These are phyloP conservation scores for Fusarium sp. DNA, from an alignment of 2,329 filamentous ascomycete species.

Conservation along the genomic window DNA sequence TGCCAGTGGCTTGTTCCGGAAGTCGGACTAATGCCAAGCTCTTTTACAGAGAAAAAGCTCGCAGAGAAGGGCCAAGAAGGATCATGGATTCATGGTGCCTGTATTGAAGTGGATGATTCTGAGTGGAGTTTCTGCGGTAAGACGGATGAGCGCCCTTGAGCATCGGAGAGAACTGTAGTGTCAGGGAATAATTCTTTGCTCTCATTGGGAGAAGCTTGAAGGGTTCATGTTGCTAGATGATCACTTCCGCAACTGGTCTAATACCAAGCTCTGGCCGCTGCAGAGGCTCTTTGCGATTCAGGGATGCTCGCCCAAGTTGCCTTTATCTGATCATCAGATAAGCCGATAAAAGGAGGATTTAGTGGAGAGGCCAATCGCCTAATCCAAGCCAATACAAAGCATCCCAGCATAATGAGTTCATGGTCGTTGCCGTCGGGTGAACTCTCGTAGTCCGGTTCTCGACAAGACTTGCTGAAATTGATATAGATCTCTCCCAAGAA, in stretches of 20 bases:
- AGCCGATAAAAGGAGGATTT: constrained; percentile 6
- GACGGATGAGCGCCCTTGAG: constrained; percentile 8
- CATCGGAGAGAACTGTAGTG: neutral
- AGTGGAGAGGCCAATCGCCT: neutral
- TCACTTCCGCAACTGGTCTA: constrained; percentile 5
- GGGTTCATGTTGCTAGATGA: neutral
- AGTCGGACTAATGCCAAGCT: constrained; percentile 30
- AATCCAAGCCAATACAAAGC: neutral
- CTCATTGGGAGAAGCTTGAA: neutral
- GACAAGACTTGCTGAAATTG: neutral
- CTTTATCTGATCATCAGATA: constrained; percentile 37
- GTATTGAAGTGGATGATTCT: neutral
- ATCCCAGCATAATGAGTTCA: neutral
- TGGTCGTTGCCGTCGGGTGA: neutral
- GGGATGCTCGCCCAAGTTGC: constrained; percentile 3
- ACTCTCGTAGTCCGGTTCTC: neutral
- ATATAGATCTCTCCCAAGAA: neutral
- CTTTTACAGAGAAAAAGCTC: neutral
- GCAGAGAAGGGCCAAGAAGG: neutral
- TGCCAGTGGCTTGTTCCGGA: constrained; percentile 11
- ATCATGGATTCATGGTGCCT: neutral
- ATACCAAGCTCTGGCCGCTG: neutral
- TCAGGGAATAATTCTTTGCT: neutral
- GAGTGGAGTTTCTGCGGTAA: constrained; percentile 17
- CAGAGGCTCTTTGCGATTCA: constrained; percentile 8